Base-by-base conservation (phyloP, 768 basidiomycete species). In the Rhizopogon roseolus region DNA sequence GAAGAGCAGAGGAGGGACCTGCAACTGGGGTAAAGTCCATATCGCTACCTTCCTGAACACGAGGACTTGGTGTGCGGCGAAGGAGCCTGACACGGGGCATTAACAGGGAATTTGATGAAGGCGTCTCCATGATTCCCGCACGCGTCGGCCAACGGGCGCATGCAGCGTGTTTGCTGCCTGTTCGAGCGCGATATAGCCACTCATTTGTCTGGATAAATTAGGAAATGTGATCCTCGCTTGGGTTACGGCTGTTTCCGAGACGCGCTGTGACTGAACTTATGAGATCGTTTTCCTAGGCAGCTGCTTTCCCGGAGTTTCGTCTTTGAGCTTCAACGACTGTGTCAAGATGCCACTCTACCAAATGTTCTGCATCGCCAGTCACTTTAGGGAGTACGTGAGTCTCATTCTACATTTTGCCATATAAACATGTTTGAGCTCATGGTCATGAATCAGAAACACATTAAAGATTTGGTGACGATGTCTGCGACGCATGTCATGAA, bases 311-410 rank as follows among this genome's bases (percentile, higher is more conserved):
- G 27, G 7, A 36, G 22, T 22, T 22, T 3, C 10, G 16, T 22
- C 49, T 5, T 44, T 10, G 17, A 19, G 13, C 17, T 32, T 14
- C 13, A 19, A 8, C 44, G 19, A 22, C 34, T 19, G 22, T 22
- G 19, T 25, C 64, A 64, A 60, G 22, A 95, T 95, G 92, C 91
- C 91, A 5, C 80, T 93, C 64, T 95, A 95, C 73, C 84, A 92
- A 63, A 82, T 95, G 77, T 63, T 93, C 48, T 93, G 91, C 65
- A 90, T 94, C 54, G 77, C 91, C 1, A 79, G 81, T 4, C 91
- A 93, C 65, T 84, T 84, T 58, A 69, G 72, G 14, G 78, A 86
- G 80, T 92, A 86, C 64, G 90, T 90, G 56, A 50, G 84, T 73
- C 9, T 40, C 42, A 28, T 50, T 56, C 10, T 51, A 6, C 25